Evolutionary conservation across 192 early-diverging fungal genomes (phyloP).

Genomic region (Gamsiella multidivaricata): DNA sequence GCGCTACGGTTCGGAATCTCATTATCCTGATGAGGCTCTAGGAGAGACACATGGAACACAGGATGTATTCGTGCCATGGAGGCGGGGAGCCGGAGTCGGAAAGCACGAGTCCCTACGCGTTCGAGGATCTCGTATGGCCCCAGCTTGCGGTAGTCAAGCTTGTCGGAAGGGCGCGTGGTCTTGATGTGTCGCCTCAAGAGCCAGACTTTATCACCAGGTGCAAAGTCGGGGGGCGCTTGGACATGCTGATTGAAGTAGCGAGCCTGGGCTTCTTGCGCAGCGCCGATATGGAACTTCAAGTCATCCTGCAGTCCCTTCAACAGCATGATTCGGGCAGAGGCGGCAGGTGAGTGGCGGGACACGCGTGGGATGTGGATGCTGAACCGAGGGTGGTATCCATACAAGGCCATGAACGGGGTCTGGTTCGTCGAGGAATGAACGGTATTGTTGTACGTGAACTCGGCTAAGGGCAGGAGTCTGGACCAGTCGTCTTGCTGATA

Average conservation of each 20-base stretch:
- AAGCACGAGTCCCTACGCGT: background rate
- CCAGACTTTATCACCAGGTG: slow-evolving; percentile 12
- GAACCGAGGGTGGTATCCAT: slow-evolving; percentile 12
- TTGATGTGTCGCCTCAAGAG: background rate
- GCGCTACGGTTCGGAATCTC: background rate
- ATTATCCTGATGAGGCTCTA: background rate
- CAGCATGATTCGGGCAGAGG: background rate
- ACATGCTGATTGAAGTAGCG: slow-evolving; percentile 12
- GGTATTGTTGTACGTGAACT: slow-evolving; percentile 65
- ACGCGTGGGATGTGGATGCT: background rate
- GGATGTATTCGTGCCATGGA: slow-evolving; percentile 11
- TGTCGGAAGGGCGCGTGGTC: slow-evolving; percentile 9
- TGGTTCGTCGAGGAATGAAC: slow-evolving; percentile 16
- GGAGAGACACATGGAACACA: slow-evolving; percentile 12
- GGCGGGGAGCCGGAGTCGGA: background rate
- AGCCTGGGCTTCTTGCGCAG: slow-evolving; percentile 14
- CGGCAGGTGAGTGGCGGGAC: background rate
- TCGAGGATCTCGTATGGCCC: slow-evolving; percentile 14
- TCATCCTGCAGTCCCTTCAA: slow-evolving; percentile 9
- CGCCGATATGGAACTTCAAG: slow-evolving; percentile 6
- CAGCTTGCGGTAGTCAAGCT: slow-evolving; percentile 11
- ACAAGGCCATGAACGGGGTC: background rate
- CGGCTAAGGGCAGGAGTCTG: slow-evolving; percentile 47
- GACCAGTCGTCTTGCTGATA: slow-evolving; percentile 59
- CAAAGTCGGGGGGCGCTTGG: background rate